Base-by-base conservation (phyloP, 768 basidiomycete genomes). In the Crucibulum laeve region DNA sequence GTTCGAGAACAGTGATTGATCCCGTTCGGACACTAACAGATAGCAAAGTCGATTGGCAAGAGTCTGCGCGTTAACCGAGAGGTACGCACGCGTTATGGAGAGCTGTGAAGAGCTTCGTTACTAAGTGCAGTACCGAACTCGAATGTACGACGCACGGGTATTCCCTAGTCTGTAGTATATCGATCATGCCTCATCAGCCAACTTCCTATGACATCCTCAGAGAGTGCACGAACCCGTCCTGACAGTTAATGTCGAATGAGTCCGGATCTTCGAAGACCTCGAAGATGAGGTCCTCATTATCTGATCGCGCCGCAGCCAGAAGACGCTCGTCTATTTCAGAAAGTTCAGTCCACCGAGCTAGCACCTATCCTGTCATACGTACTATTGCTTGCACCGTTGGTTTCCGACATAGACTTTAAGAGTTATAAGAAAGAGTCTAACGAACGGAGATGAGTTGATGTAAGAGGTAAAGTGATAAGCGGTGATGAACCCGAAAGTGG, bases 171-270 rank as follows among this genome's bases (percentile, higher is more conserved):
- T 79, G 49, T 49, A 37, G 30, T 22, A 28, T 22, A 40, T 43
- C 66, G 73, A 52, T 38, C 35, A 52, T 48, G 22, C 37, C 34
- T 28, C 18, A 46, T 34, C n/a, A 44, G 7, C 42, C 25, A 33
- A 19, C 18, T 6, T 25, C 13, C 17, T 18, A 15, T 15, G 17
- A 25, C 7, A 6, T 8, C 7, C 8, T 25, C 13, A 11, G 35
- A 36, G 32, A 44, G 43, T 45, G 21, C 25, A 72, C 86, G 51
- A 55, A 88, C 88, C 87, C 86, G 56, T 91, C 89, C 53, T 72
- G 69, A 53, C 69, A 80, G 61, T 93, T 93, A 48, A 91, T 82
- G 57, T 91, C 77, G 51, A 80, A 83, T n/a, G n/a, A n/a, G 3
- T 54, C 52, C 4, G 68, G 77, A 26, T 77, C 55, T 15, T 74